Evolutionary conservation across 192 early-diverging fungal genomes (phyloP).

Genomic region (Borealophlyctis nickersoniae): DNA sequence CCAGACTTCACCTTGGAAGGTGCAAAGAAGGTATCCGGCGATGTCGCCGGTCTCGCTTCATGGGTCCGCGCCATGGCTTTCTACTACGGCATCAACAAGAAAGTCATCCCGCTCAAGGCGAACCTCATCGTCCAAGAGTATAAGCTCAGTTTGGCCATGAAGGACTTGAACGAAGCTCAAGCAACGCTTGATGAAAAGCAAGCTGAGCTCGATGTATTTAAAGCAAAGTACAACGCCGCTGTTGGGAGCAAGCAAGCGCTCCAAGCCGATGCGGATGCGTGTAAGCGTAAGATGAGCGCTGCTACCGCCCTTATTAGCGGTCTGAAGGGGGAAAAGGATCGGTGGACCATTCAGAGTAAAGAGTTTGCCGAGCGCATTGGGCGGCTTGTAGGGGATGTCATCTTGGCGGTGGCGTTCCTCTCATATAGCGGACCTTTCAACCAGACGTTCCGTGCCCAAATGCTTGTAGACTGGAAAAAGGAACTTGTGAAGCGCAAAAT

Average conservation of each 20-base stretch:
- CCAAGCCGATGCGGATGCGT: constrained; percentile 62
- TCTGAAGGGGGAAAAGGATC: constrained; percentile 62
- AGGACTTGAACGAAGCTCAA: constrained; percentile 58
- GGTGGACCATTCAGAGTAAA: constrained; percentile 67
- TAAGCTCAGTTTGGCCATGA: constrained; percentile 55
- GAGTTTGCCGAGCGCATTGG: constrained; percentile 63
- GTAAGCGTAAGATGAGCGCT: constrained; percentile 64
- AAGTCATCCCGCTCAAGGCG: constrained; percentile 65
- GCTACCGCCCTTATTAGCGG: constrained; percentile 59
- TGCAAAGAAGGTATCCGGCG: constrained; percentile 66
- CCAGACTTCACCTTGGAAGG: constrained; percentile 66
- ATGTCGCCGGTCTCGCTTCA: constrained; percentile 63
- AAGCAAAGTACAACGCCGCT: constrained; percentile 61
- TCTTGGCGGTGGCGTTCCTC: constrained; percentile 58
- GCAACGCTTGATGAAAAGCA: constrained; percentile 60
- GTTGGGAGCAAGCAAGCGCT: constrained; percentile 56
- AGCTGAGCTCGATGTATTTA: constrained; percentile 60
- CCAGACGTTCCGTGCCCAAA: constrained; percentile 52
- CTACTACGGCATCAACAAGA: constrained; percentile 64
- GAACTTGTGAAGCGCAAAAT: constrained; percentile 54
- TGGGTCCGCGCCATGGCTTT: constrained; percentile 61
- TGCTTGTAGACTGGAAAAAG: constrained; percentile 57
- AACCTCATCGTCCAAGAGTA: constrained; percentile 62
- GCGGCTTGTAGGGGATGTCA: constrained; percentile 58
- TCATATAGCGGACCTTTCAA: constrained; percentile 65